Base-by-base conservation (phyloP, 2,329 filamentous ascomycete species). In the Ceratocystis alfenasii region DNA sequence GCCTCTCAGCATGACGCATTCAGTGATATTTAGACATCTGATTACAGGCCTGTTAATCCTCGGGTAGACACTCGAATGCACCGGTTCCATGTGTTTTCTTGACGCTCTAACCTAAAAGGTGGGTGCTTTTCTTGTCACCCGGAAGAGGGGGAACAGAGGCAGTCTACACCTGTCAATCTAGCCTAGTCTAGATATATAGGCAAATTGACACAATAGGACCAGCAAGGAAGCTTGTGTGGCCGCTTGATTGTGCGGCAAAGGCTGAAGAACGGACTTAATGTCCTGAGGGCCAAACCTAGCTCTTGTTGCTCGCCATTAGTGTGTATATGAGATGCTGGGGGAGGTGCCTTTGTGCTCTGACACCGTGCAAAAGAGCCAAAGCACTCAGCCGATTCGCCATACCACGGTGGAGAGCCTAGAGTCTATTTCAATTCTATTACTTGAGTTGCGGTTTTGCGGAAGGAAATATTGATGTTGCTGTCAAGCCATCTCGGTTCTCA, bases 21-120 rank as follows among this genome's bases (percentile, higher is more conserved):
- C 22, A 57, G 53, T 28, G 53, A 57, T 57, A 57, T 30, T 28
- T 30, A 57, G 53, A 57, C 53, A 57, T 57, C 6, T 28, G 20
- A 5, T 55, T 10, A 25, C 22, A 28, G 8, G 50, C 22, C 50
- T 55, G 7, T 28, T 57, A 10, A 30, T 57, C 15, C 17, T 33
- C 53, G 15, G 53, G 53, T 28, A 57, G 28, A 28, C 22, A 57
- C 53, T 57, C 20, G 53, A 30, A 57, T 57, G 17, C 22, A 57
- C 30, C 17, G 30, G 28, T 57, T 33, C 7, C 12, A 30, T 7
- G 53, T 33, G 53, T 28, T 30, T 57, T 15, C 30, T 33, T 57
- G 53, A 17, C 28, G 22, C 53, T 30, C 12, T 57, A 28, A n/a
- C 15, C 15, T 25, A 30, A 25, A 28, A 30, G 22, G 12, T 20